phyloP scores from a whole-genome alignment of 345 rosid species.

The Rhizophora mangle region DNA sequence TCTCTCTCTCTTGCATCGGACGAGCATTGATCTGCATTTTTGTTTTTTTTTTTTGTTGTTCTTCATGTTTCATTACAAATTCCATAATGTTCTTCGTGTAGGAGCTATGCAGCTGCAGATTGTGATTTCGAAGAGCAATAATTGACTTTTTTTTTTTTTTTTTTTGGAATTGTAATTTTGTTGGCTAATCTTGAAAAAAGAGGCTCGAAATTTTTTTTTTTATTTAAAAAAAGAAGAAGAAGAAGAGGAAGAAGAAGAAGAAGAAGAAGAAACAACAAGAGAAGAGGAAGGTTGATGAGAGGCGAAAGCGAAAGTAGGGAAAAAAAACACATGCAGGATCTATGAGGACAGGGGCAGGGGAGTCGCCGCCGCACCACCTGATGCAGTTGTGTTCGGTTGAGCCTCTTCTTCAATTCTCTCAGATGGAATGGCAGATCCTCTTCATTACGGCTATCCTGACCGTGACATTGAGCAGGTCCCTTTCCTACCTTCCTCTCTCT shows the following conservation, averaged over 20 bases:
- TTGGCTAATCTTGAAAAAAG: too few species aligned
- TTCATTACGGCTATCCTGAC: conserved; percentile 64
- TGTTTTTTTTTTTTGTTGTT: neutral
- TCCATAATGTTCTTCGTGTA: too few species aligned
- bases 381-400: conserved; percentile 48
- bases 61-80: too few species aligned
- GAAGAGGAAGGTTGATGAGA: conserved; percentile 35
- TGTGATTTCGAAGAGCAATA: too few species aligned
- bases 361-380: conserved; percentile 50
- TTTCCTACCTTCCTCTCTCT: neutral
- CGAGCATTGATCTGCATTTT: conserved; percentile 3
- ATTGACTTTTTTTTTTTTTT: too few species aligned
- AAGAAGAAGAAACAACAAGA: too few species aligned
- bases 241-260: too few species aligned
- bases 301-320: conserved; percentile 37
- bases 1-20: neutral
- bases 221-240: too few species aligned
- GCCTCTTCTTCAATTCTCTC: conserved; percentile 45
- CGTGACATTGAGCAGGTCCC: conserved; percentile 82
- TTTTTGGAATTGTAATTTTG: too few species aligned
- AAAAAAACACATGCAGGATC: conserved; percentile 52
- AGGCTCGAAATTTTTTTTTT: too few species aligned
- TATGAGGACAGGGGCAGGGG: conserved; percentile 79
- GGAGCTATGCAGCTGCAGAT: too few species aligned
- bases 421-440: conserved; percentile 99